Conservation (phyloP, 2,329 filamentous ascomycete genomes). For the Cadophora luteo-olivacea region DNA sequence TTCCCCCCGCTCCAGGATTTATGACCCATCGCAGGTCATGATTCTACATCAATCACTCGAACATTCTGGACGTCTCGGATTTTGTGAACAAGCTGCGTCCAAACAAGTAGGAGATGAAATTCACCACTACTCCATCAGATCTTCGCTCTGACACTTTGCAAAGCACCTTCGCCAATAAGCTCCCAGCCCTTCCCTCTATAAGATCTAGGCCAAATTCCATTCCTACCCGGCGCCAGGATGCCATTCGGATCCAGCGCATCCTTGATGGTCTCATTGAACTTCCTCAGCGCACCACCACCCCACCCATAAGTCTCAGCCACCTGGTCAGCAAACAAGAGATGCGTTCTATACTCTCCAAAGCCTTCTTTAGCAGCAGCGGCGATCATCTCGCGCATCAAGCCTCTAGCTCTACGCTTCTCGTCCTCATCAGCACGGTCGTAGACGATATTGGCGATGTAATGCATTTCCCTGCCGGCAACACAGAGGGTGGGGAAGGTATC, state of each 20-base stretch:
- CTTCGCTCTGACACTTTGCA: constrained; percentile 20
- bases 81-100: too few relatives aligned
- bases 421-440: constrained; percentile 54
- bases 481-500: constrained; percentile 59
- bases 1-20: too few relatives aligned
- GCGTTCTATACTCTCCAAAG: constrained; percentile 54
- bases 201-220: constrained; percentile 44
- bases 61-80: too few relatives aligned
- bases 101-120: too few relatives aligned
- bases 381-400: constrained; percentile 49
- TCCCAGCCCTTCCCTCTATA: constrained; percentile 33
- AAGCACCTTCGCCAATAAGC: constrained; percentile 23
- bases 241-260: constrained; percentile 55
- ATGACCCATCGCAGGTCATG: too few relatives aligned
- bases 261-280: constrained; percentile 53
- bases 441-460: constrained; percentile 61
- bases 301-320: constrained; percentile 52
- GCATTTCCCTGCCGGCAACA: constrained; percentile 59
- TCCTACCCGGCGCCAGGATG: constrained; percentile 54
- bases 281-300: constrained; percentile 50
- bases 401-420: constrained; percentile 46
- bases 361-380: constrained; percentile 49
- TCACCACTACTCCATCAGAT: too few relatives aligned
- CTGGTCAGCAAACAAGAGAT: constrained; percentile 53
- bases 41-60: too few relatives aligned